Base-by-base conservation (phyloP, 768 basidiomycete species). In the Mycena venus region DNA sequence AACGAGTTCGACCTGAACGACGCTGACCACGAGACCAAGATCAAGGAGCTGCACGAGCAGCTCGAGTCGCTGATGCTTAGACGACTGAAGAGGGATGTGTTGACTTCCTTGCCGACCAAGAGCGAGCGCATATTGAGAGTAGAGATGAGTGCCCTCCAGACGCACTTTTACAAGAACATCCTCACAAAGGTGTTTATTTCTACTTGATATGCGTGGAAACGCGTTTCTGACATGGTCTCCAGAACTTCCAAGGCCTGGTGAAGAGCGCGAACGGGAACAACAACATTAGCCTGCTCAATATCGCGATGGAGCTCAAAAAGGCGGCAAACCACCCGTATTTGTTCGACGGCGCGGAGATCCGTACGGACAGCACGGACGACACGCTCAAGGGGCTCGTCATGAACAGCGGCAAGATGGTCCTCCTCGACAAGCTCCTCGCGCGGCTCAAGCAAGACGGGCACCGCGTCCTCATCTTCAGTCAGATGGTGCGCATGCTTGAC, bases 221-320 rank as follows among this genome's bases (percentile, higher is more conserved):
- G 19, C 27, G 27, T 47, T n/a, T 19, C n/a, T 51, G 19, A 51
- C 25, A 51, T 23, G 23, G 10, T 38, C 2, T 7, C 6, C 77
- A 97, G 95, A 99, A 99, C 83, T 99, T 98, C 83, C 90, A 93
- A 79, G 98, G 94, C 23, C 88, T 99, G 55, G 90, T 95, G 76
- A 97, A 97, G 87, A 95, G 95, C 78, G 93, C 95, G 9, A 92
- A 94, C 79, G 96, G 93, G 60, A 94, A 94, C 81, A 92, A 92
- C 84, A 97, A 96, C 82, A 98, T 97, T 83, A 99, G 95, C 82
- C 85, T 99, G 81, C 91, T 99, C 81, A 99, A 99, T 82, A 98
- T 99, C 66, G 98, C 98, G 0, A 98, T 99, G 97, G 98, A 99
- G 82, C 88, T 99, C 61, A 99, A 99, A 88, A 99, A 99, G 84